These are phyloP conservation scores for Crotalaria pallida DNA, from an alignment of 306 rosid genomes.

Conservation along the genomic window DNA sequence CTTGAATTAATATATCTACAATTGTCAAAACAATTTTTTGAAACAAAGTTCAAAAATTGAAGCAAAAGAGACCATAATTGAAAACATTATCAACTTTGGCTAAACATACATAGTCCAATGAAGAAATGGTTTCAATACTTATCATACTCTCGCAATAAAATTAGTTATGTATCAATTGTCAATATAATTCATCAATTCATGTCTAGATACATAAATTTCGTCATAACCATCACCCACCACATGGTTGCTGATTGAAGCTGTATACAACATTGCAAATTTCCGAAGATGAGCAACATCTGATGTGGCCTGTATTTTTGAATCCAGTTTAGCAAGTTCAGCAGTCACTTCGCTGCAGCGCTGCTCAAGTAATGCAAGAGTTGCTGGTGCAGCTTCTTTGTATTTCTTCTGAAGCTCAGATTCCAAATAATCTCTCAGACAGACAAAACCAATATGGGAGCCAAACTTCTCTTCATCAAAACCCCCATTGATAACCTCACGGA, in stretches of 20 bases:
- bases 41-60: background rate
- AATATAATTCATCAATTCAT: background rate
- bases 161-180: background rate
- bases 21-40: background rate
- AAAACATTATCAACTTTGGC: background rate
- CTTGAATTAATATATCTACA: background rate
- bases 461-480: slow-evolving; percentile 93
- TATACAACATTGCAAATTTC: slow-evolving; percentile 69
- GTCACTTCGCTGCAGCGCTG: slow-evolving; percentile 84
- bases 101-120: background rate
- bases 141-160: background rate
- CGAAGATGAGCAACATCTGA: slow-evolving; percentile 90
- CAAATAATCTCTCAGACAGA: slow-evolving; percentile 68
- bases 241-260: slow-evolving; percentile 85
- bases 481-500: slow-evolving; percentile 78
- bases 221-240: slow-evolving; percentile 55
- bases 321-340: slow-evolving; percentile 60
- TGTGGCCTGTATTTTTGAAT: slow-evolving; percentile 71
- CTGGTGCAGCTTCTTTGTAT: slow-evolving; percentile 97
- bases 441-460: slow-evolving; percentile 66
- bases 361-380: slow-evolving; percentile 94
- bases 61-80: background rate
- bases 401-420: slow-evolving; percentile 94
- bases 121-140: background rate
- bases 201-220: background rate